Evolutionary conservation across 2,329 filamentous ascomycete species (phyloP), one percentile per base, ranked within the genome.

Genomic region (Cladosporium sp.): DNA sequence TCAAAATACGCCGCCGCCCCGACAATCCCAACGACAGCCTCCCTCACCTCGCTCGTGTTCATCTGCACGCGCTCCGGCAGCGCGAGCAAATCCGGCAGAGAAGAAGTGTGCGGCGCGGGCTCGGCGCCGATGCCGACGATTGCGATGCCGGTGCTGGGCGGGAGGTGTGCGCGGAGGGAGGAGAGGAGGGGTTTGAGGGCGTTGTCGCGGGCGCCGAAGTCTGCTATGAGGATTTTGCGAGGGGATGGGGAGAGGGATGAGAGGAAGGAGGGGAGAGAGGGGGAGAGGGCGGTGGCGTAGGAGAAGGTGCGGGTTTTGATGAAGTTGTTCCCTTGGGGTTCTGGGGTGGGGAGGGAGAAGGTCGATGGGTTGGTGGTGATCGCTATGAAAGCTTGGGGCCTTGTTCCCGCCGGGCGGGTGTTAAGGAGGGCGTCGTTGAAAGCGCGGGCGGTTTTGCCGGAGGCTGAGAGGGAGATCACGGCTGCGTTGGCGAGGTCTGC

Each of bases 1-100:
- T 40, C 26, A n/a, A 67, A 70, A 52, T 67, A 68, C 29, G 23
- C 63, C 44, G 64, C 37, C 16, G 65, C 65, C 1, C 69, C 68
- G 2, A 67, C 44, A 0, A 21, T 8, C 16, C 59, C 64, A 2
- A 69, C 23, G 1, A 62, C 63, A 26, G 33, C 59, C 14, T 70
- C 69, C n/a, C 58, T 35, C 12, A 69, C 61, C 2, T 65, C 60
- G 3, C 65, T 66, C 3, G 67, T 69, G 29, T 70, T 70, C 69
- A 71, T 71, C 62, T 70, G 69, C 16, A 64, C 53, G 1, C 70
- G 44, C 31, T 68, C 62, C 14, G 61, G 33, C 37, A 68, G 37
- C 3, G 35, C 18, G 8, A 62, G 16, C 0, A 29, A 23, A 29
- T 52, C 28, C 29, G 23, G 1, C 29, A 59, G 23, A 3, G 14